Evolutionary conservation across 176 grass and related monocot genomes (phyloP).

Genomic region (Sorghum bicolor): Sorghum_bicolor_NCBIv3 NC_012873.2:64536001-64536500

Average conservation of each 20-base stretch:
- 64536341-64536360: slow-evolving; percentile 8
- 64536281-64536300: slow-evolving; percentile 28
- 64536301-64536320: slow-evolving; percentile 26
- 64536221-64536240: slow-evolving; percentile 11
- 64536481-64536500: slow-evolving; percentile 21
- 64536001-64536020: too few relatives aligned
- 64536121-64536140: slow-evolving; percentile 19
- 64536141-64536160: neutral
- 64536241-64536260: slow-evolving; percentile 7
- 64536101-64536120: neutral
- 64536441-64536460: neutral
- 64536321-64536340: slow-evolving; percentile 28
- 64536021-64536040: slow-evolving; percentile 14
- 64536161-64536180: slow-evolving; percentile 7
- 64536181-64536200: neutral
- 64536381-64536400: slow-evolving; percentile 22
- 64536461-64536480: slow-evolving; percentile 3
- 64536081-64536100: neutral
- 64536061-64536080: neutral
- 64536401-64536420: neutral
- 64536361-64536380: slow-evolving; percentile 34
- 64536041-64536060: neutral
- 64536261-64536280: neutral
- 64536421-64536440: slow-evolving; percentile 29
- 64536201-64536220: neutral